Base-by-base conservation (phyloP, 2,329 filamentous ascomycete genomes). In the Emmonsiellopsis sp. region DNA sequence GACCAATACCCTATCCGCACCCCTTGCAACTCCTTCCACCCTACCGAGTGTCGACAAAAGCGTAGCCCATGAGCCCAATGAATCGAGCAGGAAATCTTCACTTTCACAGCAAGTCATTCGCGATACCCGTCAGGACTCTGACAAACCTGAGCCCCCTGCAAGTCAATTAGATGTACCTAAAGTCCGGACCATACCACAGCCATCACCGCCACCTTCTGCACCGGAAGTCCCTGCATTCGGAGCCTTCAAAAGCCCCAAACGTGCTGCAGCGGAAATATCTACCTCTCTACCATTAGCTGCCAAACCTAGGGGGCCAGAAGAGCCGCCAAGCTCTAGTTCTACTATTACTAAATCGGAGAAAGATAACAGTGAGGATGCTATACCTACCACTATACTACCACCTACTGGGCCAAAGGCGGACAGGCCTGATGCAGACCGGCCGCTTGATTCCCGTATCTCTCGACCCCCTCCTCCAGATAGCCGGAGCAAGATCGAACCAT, bases 351-450 rank as follows among this genome's bases (percentile, higher is more conserved):
- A 49, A 13, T 4, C 52, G 8, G 63, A 67, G 38, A 65, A 65
- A 53, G 60, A 66, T 31, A 62, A 58, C 1, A 48, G 49, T 53
- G 63, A 66, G 20, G 35, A 50, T 11, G 47, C 60, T 11, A 47
- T 46, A 31, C n/a, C 58, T 13, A 58, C 60, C 3, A 56, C 59
- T 1, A 64, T 68, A 38, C 68, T 70, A 32, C 70, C 72, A 10
- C 73, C 73, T 9, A 75, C 72, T 7, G 70, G 69, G 9, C 73
- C 73, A 7, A 74, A 73, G 55, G 72, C 72, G 8, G 68, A 70
- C n/a, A 65, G 73, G 20, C 58, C 52, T 15, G 62, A 67, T 9
- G 41, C 58, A 9, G 60, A 62, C 38, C 59, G 59, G 20, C 50
- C 58, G 3, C 49, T 61, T 13, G 65, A 70, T 10, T 52, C 59